Base-by-base conservation (phyloP, 164 flowering plant genomes). In the Umbilicus rupestris region DNA sequence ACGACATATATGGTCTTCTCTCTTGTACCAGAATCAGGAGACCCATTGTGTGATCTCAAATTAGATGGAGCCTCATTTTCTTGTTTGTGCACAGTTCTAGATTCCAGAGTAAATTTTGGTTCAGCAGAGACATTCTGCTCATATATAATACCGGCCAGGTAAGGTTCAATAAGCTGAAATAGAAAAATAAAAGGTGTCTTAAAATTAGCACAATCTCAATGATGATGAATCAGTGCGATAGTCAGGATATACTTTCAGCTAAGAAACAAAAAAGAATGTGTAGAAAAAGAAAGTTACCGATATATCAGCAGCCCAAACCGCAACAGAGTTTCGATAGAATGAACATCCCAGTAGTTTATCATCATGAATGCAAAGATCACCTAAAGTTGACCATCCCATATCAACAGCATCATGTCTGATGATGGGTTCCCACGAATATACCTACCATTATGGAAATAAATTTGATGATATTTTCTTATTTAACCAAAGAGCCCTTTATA, bases 381-480 rank as follows among this genome's bases (percentile, higher is more conserved):
- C 87, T 66, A 91, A 76, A 39, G 81, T 83, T 65, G 93, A 85
- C 97, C 96, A 91, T 66, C 91, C 96, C 80, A 91, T 82, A 67
- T 86, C 87, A 74, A 91, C 78, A 64, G 85, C 55, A 74, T 88
- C 93, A 76, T 88, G 97, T 68, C 91, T 81, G 52, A 85, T 73
- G 63, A 91, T 82, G 68, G 97, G 97, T 75, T 91, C 97, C 97
- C 97, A 91, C 64, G 96, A 87, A 70, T 84, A 84, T 70, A 88
- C 90, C 97, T 91, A 67, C 50, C 73, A 29, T 72, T 66, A 26
- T 64, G 66, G 33, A 63, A 57, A 22, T 47, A 17, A 63, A 47
- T 67, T 24, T 29, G 33, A 42, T 59, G 4, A 49, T 26, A 8
- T 14, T 17, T 47, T 35, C 7, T 22, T 29, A 22, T 30, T 57